Evolutionary conservation across 768 basidiomycete genomes (phyloP), one percentile per base, ranked within the genome.

Genomic region (Tylopilus sp.): DNA sequence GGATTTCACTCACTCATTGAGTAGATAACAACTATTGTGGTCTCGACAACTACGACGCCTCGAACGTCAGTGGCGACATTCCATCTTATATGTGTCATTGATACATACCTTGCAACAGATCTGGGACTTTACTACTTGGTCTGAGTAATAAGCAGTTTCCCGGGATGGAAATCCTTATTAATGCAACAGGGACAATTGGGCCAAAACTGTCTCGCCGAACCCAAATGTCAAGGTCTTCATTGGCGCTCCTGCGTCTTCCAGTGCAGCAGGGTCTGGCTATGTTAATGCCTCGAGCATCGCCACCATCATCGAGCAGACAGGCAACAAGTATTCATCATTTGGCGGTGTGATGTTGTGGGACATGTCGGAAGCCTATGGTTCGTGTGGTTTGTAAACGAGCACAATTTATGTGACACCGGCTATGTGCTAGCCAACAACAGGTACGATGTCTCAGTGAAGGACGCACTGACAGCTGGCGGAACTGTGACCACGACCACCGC

Each of bases 391-490:
- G 17, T 23, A 11, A 8, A 23, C 15, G 12, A 36, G n/a, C 11
- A 6, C 6, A 10, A 23, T 10, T 20, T 36, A 35, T 26, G 47
- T 26, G 9, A 3, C 22, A 35, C 36, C 52, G 3, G 55, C 18
- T 10, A 15, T n/a, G 10, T 4, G 10, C 7, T 48, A 74, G 84
- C 72, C 21, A 86, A 87, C 59, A 69, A 69, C 40, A 76, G 79
- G 17, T 86, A 77, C 58, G 83, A 85, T 59, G 51, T 74, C n/a
- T 77, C 76, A 4, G 77, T 85, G 48, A 86, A 87, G 62, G 72
- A 75, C 51, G 75, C 79, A 25, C 71, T 86, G 21, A 65, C 65
- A 11, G 75, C 78, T 15, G 35, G 57, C 12, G 33, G 57, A 15
- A 31, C 55, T 4, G 9, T 10, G 12, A 31, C 13, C 6, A 28